phyloP scores from a whole-genome alignment of 495 filamentous ascomycete species.

The Penicillium angulare region DNA sequence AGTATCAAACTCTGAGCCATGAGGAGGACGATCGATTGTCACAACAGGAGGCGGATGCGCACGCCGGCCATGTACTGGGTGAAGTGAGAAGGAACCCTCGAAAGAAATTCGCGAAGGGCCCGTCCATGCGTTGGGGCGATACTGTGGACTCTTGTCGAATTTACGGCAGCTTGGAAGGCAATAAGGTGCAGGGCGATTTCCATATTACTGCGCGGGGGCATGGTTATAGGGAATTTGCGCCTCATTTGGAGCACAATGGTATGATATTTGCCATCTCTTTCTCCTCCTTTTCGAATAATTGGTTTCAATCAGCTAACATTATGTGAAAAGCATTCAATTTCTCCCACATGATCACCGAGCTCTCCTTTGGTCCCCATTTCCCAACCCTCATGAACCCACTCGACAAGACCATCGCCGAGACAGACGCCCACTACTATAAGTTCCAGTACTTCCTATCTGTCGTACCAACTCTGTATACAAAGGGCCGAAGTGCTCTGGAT shows the following conservation, averaged over 20 bases:
- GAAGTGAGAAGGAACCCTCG: conserved; percentile 38
- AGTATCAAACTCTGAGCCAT: conserved; percentile 52
- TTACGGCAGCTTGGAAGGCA: conserved; percentile 84
- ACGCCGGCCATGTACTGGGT: conserved; percentile 52
- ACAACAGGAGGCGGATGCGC: conserved; percentile 51
- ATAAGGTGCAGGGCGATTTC: conserved; percentile 97
- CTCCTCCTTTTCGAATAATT: not conserved
- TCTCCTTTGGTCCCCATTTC: conserved; percentile 95
- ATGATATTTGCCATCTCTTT: conserved; percentile 30
- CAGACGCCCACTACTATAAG: conserved; percentile 80
- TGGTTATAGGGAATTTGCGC: conserved; percentile 76
- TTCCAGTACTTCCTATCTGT: conserved; percentile 98
- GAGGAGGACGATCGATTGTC: conserved; percentile 41
- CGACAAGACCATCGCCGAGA: conserved; percentile 80
- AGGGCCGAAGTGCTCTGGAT: conserved; percentile 50
- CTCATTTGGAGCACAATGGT: conserved; percentile 84
- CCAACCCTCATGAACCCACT: conserved; percentile 92
- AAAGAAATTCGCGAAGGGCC: conserved; percentile 67
- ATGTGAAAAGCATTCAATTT: conserved; percentile 81
- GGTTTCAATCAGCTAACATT: not conserved
- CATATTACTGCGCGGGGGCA: conserved; percentile 96
- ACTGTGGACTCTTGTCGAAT: conserved; percentile 71
- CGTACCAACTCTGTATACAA: conserved; percentile 91
- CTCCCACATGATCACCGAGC: conserved; percentile 92
- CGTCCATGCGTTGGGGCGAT: conserved; percentile 57